Evolutionary conservation across 2,329 filamentous ascomycete species (phyloP).

Genomic region (Alternaria sp.): DNA sequence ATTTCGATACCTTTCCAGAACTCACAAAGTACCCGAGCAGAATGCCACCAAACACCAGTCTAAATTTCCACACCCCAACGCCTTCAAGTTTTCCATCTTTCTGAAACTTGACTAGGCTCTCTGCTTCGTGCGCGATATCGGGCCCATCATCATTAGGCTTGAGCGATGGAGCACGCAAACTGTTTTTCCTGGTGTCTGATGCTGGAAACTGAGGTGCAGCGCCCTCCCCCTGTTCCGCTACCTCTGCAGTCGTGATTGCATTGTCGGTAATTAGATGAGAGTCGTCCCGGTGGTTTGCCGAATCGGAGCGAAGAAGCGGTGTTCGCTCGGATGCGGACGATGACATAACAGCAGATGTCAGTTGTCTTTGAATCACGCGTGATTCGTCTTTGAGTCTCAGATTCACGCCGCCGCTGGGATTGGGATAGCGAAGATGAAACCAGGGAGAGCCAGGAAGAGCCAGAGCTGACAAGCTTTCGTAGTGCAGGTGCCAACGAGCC

Average conservation of each 20-base stretch:
- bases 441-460: background rate
- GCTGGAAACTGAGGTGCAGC: constrained; percentile 33
- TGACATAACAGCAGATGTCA: constrained; percentile 18
- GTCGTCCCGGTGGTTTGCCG: constrained; percentile 22
- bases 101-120: constrained; percentile 36
- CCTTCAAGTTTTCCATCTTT: constrained; percentile 46
- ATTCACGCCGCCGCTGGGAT: background rate
- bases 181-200: constrained; percentile 32
- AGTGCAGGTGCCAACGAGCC: constrained; percentile 10
- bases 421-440: background rate
- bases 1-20: constrained; percentile 1
- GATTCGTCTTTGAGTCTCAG: background rate
- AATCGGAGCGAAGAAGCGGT: constrained; percentile 37
- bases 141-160: constrained; percentile 33
- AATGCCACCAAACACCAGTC: constrained; percentile 50
- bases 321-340: constrained; percentile 41
- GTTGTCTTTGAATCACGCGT: too few species aligned
- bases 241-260: constrained; percentile 29
- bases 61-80: constrained; percentile 44
- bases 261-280: constrained; percentile 33
- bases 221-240: constrained; percentile 33
- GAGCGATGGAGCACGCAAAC: constrained; percentile 36
- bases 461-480: constrained; percentile 6
- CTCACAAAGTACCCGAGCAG: constrained; percentile 50
- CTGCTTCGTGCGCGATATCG: constrained; percentile 25